Conservation (phyloP, 805 yeast species). For the Saitoella complicata region DNA sequence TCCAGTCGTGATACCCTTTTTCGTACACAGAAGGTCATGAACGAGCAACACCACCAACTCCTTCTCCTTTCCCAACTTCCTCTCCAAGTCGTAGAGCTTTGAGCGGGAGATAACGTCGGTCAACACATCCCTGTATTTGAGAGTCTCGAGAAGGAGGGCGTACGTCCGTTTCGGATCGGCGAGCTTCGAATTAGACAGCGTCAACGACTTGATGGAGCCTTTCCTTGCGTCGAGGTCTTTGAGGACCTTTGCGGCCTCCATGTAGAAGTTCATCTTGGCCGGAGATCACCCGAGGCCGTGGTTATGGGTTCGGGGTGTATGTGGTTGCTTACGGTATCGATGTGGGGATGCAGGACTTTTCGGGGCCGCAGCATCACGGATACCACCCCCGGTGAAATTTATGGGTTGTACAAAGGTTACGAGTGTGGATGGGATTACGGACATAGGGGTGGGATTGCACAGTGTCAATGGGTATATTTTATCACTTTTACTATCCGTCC, state of each 20-base stretch:
- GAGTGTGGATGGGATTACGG: too few species aligned
- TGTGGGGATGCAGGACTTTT: too few species aligned
- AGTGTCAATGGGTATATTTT: too few species aligned
- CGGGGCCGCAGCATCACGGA: too few species aligned
- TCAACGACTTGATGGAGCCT: conserved; percentile 1
- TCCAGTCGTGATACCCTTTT: conserved; percentile 72
- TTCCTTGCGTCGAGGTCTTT: conserved; percentile 3
- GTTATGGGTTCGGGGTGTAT: too few species aligned
- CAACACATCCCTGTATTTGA: conserved; percentile 53
- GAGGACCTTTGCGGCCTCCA: conserved; percentile 11
- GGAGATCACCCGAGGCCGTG: too few species aligned
- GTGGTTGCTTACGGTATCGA: too few species aligned
- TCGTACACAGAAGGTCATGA: conserved; percentile 65
- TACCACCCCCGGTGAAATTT: too few species aligned
- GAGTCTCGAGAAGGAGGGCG: conserved; percentile 68
- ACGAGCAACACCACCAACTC: conserved; percentile 47
- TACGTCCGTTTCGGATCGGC: conserved; percentile 69
- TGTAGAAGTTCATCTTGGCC: conserved; percentile 11
- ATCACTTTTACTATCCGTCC: too few species aligned
- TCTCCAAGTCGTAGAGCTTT: conserved; percentile 38
- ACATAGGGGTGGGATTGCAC: too few species aligned
- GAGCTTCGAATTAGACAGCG: conserved; percentile 21
- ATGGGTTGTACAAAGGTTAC: too few species aligned
- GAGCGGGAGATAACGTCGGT: conserved; percentile 48
- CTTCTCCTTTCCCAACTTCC: conserved; percentile 8